A percentile compares a stretch with the other conserved stretches of the same genome.
Conservation (phyloP, 163 green algal genomes). For the Dunaliella salina region DNA sequence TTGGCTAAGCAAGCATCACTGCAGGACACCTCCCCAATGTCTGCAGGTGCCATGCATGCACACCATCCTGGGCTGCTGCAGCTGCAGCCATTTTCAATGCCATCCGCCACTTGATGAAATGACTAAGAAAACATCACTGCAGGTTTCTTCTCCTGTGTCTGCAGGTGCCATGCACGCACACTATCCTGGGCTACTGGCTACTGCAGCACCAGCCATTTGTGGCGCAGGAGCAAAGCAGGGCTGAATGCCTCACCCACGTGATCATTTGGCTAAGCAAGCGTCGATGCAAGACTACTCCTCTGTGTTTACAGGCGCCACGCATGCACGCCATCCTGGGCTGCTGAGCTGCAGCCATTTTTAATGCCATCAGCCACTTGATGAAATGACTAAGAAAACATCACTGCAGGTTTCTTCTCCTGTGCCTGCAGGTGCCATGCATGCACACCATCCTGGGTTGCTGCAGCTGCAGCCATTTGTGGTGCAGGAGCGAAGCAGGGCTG, state of each 20-base stretch:
- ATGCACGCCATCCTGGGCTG: conserved; percentile 24
- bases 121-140: too few species aligned
- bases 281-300: too few species aligned
- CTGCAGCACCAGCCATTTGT: conserved; percentile 16
- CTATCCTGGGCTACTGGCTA: conserved; percentile 22
- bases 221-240: conserved; percentile 6
- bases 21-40: too few species aligned
- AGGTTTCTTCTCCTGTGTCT: too few species aligned
- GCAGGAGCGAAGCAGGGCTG: conserved; percentile 15
- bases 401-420: too few species aligned
- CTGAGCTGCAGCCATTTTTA: conserved; percentile 11
- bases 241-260: too few species aligned
- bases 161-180: conserved; percentile 24
- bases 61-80: conserved; percentile 27
- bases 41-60: conserved; percentile 23
- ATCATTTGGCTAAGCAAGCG: too few species aligned
- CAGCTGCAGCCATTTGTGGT: conserved; percentile 15
- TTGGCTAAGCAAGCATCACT: too few species aligned
- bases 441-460: conserved; percentile 23
- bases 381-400: too few species aligned
- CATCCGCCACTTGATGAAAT: too few species aligned
- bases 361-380: too few species aligned
- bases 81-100: conserved; percentile 9
- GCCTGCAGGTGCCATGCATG: conserved; percentile 24
- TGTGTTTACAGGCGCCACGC: conserved; percentile 18